Conservation (phyloP, 1,139 yeast genomes). For the Suhomyces wounanorum region DNA sequence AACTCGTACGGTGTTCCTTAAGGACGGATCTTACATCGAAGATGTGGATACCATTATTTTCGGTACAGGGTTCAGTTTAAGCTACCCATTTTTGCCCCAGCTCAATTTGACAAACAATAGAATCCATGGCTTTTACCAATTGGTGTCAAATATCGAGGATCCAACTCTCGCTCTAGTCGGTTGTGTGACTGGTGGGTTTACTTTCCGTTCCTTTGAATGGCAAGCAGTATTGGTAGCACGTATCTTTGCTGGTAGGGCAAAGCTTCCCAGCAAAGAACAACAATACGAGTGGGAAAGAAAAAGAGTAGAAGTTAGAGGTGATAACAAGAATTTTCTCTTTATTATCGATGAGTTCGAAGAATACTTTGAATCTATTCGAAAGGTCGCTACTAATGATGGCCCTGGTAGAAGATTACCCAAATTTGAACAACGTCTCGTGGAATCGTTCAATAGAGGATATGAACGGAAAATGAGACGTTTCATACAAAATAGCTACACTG, state of each 20-base stretch:
- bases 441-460: slow-evolving; percentile 24
- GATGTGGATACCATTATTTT: slow-evolving; percentile 43
- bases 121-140: slow-evolving; percentile 40
- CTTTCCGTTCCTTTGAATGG: slow-evolving; percentile 50
- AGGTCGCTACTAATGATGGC: slow-evolving; percentile 26
- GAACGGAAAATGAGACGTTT: slow-evolving; percentile 21
- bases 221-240: slow-evolving; percentile 48
- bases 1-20: slow-evolving; percentile 29
- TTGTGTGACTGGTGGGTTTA: slow-evolving; percentile 42
- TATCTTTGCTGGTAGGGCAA: slow-evolving; percentile 41
- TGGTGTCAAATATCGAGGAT: slow-evolving; percentile 47
- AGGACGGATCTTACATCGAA: slow-evolving; percentile 28
- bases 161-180: slow-evolving; percentile 46
- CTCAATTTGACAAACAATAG: slow-evolving; percentile 35
- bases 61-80: slow-evolving; percentile 52
- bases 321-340: slow-evolving; percentile 17
- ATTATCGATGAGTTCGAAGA: slow-evolving; percentile 26
- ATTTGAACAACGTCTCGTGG: slow-evolving; percentile 26
- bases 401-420: slow-evolving; percentile 28
- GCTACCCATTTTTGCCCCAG: slow-evolving; percentile 43
- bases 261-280: slow-evolving; percentile 36
- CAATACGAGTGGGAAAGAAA: slow-evolving; percentile 34
- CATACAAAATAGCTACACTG: slow-evolving; percentile 16
- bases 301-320: slow-evolving; percentile 23
- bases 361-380: slow-evolving; percentile 25